Conservation (phyloP, 768 basidiomycete genomes). For the Kwoniella mangroviensis region DNA sequence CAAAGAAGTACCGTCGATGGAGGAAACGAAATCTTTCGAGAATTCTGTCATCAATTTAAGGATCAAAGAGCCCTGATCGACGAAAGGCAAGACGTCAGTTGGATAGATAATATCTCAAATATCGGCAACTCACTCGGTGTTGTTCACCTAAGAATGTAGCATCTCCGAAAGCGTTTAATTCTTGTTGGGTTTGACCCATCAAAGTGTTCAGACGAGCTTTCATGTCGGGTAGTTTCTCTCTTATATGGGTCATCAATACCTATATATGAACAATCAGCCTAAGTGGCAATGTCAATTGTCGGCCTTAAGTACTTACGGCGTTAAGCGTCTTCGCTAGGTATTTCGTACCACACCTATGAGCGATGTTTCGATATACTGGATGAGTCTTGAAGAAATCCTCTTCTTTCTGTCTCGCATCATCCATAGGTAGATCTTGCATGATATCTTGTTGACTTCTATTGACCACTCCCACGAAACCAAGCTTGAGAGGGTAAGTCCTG, state of each 20-base stretch:
- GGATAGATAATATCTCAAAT: too few relatives aligned
- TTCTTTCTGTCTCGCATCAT: conserved; percentile 81
- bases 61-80: conserved; percentile 71
- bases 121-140: conserved; percentile 66
- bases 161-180: conserved; percentile 94
- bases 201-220: conserved; percentile 95
- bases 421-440: conserved; percentile 80
- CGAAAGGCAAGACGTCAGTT: conserved; percentile 5
- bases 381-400: conserved; percentile 89
- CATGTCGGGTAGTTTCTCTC: conserved; percentile 99
- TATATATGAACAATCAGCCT: conserved; percentile 28
- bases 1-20: conserved; percentile 94
- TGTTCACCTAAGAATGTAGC: conserved; percentile 87
- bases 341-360: conserved; percentile 96
- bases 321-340: conserved; percentile 92
- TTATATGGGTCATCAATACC: conserved; percentile 96
- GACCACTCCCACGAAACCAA: conserved; percentile 97
- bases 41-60: conserved; percentile 98
- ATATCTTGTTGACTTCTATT: conserved; percentile 98
- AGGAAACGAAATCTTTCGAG: conserved; percentile 92
- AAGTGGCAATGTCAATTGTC: not conserved
- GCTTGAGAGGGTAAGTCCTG: conserved; percentile 94
- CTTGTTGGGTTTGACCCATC: conserved; percentile 99
- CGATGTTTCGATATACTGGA: conserved; percentile 88
- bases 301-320: conserved; percentile 65